A percentile compares a stretch with the other conserved stretches of the same genome.
Conservation (phyloP, 805 yeast species). For the Hanseniaspora meyeri region DNA sequence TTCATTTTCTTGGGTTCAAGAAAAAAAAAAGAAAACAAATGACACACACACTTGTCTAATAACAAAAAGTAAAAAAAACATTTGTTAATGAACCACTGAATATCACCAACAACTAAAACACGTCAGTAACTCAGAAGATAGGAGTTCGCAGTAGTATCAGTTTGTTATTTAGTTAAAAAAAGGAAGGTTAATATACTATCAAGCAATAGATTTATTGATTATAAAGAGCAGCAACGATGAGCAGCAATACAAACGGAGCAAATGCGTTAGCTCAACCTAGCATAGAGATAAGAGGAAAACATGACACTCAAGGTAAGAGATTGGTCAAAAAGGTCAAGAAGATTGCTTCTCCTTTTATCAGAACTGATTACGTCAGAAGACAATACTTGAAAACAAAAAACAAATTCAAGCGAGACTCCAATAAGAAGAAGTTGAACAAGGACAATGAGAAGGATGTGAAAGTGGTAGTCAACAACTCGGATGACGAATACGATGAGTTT, state of each 20-base stretch:
- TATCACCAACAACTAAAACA: neutral
- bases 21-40: neutral
- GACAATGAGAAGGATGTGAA: conserved; percentile 15
- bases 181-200: neutral
- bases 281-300: conserved; percentile 10
- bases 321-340: conserved; percentile 12
- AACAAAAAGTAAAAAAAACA: neutral
- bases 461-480: neutral
- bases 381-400: conserved; percentile 25
- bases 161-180: neutral
- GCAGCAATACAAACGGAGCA: neutral
- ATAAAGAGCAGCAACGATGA: neutral
- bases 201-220: neutral
- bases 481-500: conserved; percentile 18
- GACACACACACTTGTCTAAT: neutral
- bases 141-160: neutral
- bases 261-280: conserved; percentile 4
- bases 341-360: conserved; percentile 28
- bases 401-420: conserved; percentile 13
- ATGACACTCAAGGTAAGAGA: conserved; percentile 5
- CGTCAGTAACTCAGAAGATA: neutral
- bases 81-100: neutral
- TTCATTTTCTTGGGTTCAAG: neutral
- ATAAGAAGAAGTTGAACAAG: conserved; percentile 17
- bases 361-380: conserved; percentile 28